Percentiles rank a stretch among this genome's conserved stretches.
phyloP scores from a whole-genome alignment of 1,284 basidiomycete genomes.

The Kalmanozyma brasiliensis region DNA sequence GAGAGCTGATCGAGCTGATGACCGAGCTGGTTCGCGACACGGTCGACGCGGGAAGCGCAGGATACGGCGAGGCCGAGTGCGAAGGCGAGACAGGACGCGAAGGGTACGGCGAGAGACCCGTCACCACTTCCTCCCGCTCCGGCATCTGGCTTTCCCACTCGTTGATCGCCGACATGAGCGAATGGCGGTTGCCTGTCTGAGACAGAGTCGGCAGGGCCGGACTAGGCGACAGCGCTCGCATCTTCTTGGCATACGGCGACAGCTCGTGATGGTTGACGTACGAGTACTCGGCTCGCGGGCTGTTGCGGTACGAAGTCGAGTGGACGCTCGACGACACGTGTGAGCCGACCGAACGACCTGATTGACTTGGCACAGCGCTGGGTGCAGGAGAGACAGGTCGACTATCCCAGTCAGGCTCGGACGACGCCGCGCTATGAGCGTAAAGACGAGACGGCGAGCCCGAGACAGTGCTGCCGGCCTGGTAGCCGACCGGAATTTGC shows the following conservation, averaged over 20 bases:
- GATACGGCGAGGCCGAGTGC: conserved; percentile 31
- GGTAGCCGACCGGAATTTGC: conserved; percentile 38
- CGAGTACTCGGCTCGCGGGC: conserved; percentile 40
- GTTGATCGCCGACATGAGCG: conserved; percentile 61
- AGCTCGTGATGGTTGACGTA: conserved; percentile 51
- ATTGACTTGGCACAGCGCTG: conserved; percentile 46
- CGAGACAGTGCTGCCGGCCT: conserved; percentile 18
- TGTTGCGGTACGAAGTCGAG: conserved; percentile 38
- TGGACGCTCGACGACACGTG: conserved; percentile 52
- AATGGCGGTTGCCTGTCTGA: conserved; percentile 40
- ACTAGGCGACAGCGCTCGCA: conserved; percentile 47
- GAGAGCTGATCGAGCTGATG: conserved; percentile 48
- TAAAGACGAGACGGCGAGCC: conserved; percentile 45
- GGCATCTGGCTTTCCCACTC: conserved; percentile 61
- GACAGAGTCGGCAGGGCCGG: conserved; percentile 29
- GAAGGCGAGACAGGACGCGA: conserved; percentile 36
- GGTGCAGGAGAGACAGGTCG: conserved; percentile 44
- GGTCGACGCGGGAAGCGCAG: conserved; percentile 48
- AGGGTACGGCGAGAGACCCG: conserved; percentile 22
- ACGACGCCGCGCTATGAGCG: conserved; percentile 24
- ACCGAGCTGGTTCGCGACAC: conserved; percentile 46
- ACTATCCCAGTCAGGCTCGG: conserved; percentile 37
- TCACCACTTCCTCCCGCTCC: conserved; percentile 12
- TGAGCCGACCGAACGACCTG: conserved; percentile 46
- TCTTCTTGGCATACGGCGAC: conserved; percentile 52